These are phyloP conservation scores for Pestalotiopsis sp. DNA, from an alignment of 2,329 filamentous ascomycete species.

Conservation along the genomic window DNA sequence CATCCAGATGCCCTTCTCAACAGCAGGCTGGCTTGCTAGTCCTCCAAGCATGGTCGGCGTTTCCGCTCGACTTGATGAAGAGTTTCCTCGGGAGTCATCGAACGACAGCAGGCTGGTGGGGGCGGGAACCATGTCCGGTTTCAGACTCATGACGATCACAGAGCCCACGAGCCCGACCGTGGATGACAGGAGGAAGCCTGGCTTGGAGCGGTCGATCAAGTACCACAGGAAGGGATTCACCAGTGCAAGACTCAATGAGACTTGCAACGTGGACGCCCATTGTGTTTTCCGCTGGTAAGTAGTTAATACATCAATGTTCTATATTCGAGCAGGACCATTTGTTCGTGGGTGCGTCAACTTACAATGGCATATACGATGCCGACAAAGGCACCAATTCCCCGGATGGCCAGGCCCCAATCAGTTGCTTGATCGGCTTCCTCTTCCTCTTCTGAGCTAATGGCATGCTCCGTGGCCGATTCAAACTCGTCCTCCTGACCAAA, in stretches of 20 bases:
- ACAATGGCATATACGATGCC: slow-evolving; percentile 74
- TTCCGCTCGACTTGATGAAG: slow-evolving; percentile 23
- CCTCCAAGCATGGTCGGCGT: slow-evolving; percentile 45
- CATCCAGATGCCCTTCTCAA: slow-evolving; percentile 84
- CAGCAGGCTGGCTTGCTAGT: slow-evolving; percentile 60
- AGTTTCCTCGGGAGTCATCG: slow-evolving; percentile 29
- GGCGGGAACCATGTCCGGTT: slow-evolving; percentile 76
- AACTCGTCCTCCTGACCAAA: slow-evolving; percentile 35
- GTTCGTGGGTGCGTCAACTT: slow-evolving; percentile 38
- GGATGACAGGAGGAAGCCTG: slow-evolving; percentile 80
- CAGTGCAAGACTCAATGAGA: slow-evolving; percentile 84
- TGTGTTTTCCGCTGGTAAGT: slow-evolving; percentile 74
- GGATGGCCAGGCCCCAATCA: slow-evolving; percentile 71
- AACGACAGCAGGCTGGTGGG: slow-evolving; percentile 47
- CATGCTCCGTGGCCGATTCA: slow-evolving; percentile 19
- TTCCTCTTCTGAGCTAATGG: slow-evolving; percentile 24
- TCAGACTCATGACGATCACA: slow-evolving; percentile 70
- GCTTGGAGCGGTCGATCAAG: slow-evolving; percentile 84
- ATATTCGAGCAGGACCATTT: not conserved
- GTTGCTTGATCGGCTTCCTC: slow-evolving; percentile 41
- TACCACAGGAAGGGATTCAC: slow-evolving; percentile 96
- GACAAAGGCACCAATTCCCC: slow-evolving; percentile 61
- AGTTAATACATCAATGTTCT: slow-evolving; percentile 5
- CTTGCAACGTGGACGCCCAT: slow-evolving; percentile 94
- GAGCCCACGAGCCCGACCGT: slow-evolving; percentile 76